Evolutionary conservation across 192 early-diverging fungal species (phyloP), one percentile per base, ranked within the genome.

Genomic region (Helicostylum pulchrum): DNA sequence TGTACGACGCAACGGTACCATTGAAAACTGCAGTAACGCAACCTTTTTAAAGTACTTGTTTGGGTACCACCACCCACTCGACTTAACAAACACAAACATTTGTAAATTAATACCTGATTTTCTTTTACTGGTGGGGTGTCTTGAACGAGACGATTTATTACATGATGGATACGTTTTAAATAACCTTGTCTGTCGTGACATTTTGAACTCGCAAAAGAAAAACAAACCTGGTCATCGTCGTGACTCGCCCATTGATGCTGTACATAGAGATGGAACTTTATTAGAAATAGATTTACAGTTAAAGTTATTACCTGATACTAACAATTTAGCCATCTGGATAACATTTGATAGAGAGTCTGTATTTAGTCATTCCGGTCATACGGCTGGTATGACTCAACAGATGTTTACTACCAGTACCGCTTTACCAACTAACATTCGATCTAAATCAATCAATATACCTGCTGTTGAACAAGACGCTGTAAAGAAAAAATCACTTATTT

Each of bases 11-110:
- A 52, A 66, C 45, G 65, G 75, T 48, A 53, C 78, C 3, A 81
- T 88, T 45, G 75, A 84, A 39, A 68, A 77, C 4, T 80, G 77
- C n/a, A n/a, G n/a, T 59, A 87, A 87, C 71, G 62, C 71, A 3
- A 79, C 76, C 1, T 87, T 88, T 67, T 74, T 76, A 19, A 84
- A 84, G 53, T 86, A 86, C 53, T 68, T 88, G 20, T 88, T 88
- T 70, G 87, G 87, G 31, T 77, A 73, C n/a, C n/a, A n/a, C n/a
- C n/a, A n/a, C 54, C 62, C 65, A 0, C 60, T 74, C 26, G 83
- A 82, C 36, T 54, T 86, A n/a, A 75, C 76, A 4, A 78, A 75
- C 11, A 59, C 51, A 14, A 61, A 68, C 21, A 85, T 87, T 53
- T 66, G 74, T 20, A 65, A 77, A 11, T 49, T 88, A 54, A 62